Evolutionary conservation across 306 rosid species (phyloP).

Genomic region (Medicago lupulina): DNA sequence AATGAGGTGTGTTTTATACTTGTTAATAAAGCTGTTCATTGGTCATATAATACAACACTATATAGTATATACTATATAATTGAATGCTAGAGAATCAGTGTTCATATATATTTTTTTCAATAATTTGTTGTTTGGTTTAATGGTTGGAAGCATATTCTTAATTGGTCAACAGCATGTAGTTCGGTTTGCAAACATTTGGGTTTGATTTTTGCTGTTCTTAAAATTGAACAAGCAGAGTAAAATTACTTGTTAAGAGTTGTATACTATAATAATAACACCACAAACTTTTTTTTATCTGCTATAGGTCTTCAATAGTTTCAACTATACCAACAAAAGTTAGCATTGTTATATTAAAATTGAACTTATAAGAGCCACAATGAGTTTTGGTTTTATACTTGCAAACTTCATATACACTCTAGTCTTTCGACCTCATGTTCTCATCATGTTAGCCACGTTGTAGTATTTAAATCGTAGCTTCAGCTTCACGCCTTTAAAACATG

Average conservation of each 20-base stretch:
- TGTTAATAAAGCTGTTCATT: not conserved
- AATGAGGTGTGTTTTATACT: not conserved
- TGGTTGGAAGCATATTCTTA: not conserved
- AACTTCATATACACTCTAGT: not conserved
- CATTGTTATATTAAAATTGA: no score
- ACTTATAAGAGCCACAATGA: no score
- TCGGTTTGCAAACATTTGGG: not conserved
- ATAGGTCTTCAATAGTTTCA: no score
- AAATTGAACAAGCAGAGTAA: no score
- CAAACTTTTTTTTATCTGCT: no score
- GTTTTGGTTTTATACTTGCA: no score
- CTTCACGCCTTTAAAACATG: not conserved
- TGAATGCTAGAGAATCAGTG: not conserved
- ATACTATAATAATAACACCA: no score
- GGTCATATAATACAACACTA: not conserved
- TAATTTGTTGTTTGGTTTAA: not conserved
- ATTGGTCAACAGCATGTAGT: not conserved
- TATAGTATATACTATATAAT: no score
- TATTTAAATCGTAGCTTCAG: constrained; percentile 7
- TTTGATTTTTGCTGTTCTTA: no score
- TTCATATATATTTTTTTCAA: not conserved
- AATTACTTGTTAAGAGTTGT: no score
- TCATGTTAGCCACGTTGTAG: not conserved
- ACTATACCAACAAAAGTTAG: no score
- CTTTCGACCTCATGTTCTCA: not conserved